These are phyloP conservation scores for Neurospora terricola DNA, from an alignment of 495 filamentous ascomycete genomes.

Conservation along the genomic window DNA sequence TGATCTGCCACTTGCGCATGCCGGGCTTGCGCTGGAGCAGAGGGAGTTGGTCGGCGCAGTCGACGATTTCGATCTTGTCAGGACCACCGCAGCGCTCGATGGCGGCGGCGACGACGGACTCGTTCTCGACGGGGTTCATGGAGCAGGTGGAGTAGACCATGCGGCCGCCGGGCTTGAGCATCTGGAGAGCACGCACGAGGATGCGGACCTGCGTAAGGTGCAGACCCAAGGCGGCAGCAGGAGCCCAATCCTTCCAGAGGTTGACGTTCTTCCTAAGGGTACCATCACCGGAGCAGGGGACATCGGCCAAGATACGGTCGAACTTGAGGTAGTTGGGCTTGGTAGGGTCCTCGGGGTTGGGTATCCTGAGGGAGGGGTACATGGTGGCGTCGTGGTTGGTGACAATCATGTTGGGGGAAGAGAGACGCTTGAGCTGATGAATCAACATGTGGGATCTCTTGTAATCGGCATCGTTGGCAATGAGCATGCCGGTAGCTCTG, in stretches of 20 bases:
- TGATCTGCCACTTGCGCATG: conserved; percentile 71
- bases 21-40: conserved; percentile 65
- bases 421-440: conserved; percentile 92
- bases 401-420: conserved; percentile 92
- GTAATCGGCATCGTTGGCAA: conserved; percentile 94
- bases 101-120: conserved; percentile 74
- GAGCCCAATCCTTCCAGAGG: conserved; percentile 91
- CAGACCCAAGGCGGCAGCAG: conserved; percentile 72
- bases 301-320: conserved; percentile 91
- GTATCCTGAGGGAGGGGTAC: conserved; percentile 81
- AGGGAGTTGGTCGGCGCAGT: conserved; percentile 68
- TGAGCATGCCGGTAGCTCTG: conserved; percentile 77
- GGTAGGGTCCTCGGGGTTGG: conserved; percentile 38
- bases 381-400: conserved; percentile 97
- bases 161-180: conserved; percentile 89
- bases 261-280: conserved; percentile 83
- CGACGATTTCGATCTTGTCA: conserved; percentile 70
- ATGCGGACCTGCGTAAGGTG: conserved; percentile 80
- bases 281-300: conserved; percentile 93
- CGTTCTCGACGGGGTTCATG: conserved; percentile 96
- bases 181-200: conserved; percentile 84
- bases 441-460: conserved; percentile 92
- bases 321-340: conserved; percentile 80
- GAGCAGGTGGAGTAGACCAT: conserved; percentile 97
- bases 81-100: conserved; percentile 84